Evolutionary conservation across 805 yeast genomes (phyloP).

Genomic region (Cyberlindnera mississippiensis): DNA sequence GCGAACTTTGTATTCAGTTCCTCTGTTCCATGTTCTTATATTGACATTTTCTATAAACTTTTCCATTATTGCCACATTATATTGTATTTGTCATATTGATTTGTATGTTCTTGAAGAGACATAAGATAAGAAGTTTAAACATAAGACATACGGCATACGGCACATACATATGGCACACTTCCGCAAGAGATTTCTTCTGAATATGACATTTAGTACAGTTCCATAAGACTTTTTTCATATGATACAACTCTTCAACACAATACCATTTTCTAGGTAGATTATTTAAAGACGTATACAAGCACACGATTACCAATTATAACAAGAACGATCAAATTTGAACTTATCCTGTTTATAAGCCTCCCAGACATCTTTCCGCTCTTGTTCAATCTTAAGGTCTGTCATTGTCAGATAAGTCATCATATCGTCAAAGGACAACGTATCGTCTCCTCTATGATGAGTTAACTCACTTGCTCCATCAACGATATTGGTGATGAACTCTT

Average conservation of each 20-base stretch:
- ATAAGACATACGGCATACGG: too few relatives aligned
- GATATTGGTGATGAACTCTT: slow-evolving; percentile 6
- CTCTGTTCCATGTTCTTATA: too few relatives aligned
- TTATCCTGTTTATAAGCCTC: not conserved
- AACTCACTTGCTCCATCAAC: slow-evolving; percentile 1
- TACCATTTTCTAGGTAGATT: not conserved
- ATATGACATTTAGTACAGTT: too few relatives aligned
- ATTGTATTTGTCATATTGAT: too few relatives aligned
- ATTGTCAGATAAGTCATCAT: not conserved
- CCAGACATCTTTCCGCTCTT: not conserved
- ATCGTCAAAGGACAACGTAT: not conserved
- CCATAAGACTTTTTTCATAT: too few relatives aligned
- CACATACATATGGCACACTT: too few relatives aligned
- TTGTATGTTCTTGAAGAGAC: too few relatives aligned
- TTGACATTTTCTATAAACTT: too few relatives aligned
- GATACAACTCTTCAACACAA: not conserved
- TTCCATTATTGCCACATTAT: too few relatives aligned
- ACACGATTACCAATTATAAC: not conserved
- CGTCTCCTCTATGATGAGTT: slow-evolving; percentile 4
- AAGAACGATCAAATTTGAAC: not conserved
- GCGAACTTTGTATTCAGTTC: too few relatives aligned
- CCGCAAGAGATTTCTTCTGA: too few relatives aligned
- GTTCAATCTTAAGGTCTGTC: not conserved
- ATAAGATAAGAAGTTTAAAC: too few relatives aligned
- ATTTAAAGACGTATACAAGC: not conserved